A percentile compares a stretch with the other conserved stretches of the same genome.
Conservation (phyloP, 2,329 filamentous ascomycete species). For the Diaporthe batatas region DNA sequence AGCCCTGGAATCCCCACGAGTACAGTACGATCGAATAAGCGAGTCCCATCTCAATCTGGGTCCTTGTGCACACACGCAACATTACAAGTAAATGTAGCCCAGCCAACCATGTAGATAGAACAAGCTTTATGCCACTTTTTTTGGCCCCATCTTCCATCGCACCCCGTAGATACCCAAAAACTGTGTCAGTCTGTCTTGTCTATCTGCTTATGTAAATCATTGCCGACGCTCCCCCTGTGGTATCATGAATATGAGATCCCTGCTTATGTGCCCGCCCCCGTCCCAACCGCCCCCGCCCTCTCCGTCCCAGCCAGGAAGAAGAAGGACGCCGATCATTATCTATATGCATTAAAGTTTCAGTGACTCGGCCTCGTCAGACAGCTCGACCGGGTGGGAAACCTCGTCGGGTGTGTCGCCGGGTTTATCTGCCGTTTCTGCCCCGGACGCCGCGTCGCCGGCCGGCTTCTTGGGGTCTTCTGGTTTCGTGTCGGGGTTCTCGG, state of each 20-base stretch:
- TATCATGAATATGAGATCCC: slow-evolving; percentile 34
- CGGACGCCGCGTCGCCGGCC: neutral
- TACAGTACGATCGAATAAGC: no score
- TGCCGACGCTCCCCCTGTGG: neutral
- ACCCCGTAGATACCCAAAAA: neutral
- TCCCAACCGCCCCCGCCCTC: no score
- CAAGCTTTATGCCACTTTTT: neutral
- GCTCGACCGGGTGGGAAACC: neutral
- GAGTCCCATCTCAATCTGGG: no score
- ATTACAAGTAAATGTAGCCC: no score
- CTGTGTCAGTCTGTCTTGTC: slow-evolving; percentile 10
- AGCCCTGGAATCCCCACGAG: no score
- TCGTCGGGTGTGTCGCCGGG: neutral
- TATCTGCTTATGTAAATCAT: neutral
- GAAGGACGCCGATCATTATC: neutral
- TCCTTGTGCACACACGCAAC: no score
- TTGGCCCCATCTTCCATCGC: neutral
- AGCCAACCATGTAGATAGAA: neutral
- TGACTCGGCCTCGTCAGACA: neutral
- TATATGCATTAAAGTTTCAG: neutral
- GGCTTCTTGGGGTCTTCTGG: neutral
- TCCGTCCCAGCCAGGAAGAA: neutral
- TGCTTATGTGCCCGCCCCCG: no score
- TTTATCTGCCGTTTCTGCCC: neutral
- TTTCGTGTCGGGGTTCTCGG: neutral